Evolutionary conservation across 1,139 yeast genomes (phyloP).

Genomic region (Lodderomyces margitis): DNA sequence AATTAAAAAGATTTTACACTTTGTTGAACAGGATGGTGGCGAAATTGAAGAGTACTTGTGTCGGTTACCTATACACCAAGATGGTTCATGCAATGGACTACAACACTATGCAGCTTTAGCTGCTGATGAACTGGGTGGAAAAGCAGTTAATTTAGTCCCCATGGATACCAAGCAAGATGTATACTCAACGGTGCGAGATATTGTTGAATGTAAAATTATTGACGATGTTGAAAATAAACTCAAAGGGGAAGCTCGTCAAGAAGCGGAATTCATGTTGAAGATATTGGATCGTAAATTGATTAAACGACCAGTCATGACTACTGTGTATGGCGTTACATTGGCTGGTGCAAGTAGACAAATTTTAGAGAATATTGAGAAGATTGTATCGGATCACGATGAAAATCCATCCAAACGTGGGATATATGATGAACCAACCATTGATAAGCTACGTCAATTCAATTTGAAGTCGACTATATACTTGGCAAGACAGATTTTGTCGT

Average conservation of each 20-base stretch:
- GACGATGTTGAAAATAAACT: slow-evolving; percentile 11
- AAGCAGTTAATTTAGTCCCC: slow-evolving; percentile 37
- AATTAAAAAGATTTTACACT: slow-evolving; percentile 22
- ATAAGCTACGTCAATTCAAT: slow-evolving; percentile 4
- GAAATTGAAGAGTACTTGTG: slow-evolving; percentile 24
- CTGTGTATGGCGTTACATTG: slow-evolving; percentile 46
- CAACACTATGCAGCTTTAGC: slow-evolving; percentile 50
- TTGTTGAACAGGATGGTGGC: slow-evolving; percentile 12
- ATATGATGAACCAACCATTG: slow-evolving; percentile 6
- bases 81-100: slow-evolving; percentile 49
- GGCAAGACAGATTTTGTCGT: slow-evolving; percentile 27
- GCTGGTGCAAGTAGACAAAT: slow-evolving; percentile 40
- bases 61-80: slow-evolving; percentile 43
- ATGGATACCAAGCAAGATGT: slow-evolving; percentile 30
- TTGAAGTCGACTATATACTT: slow-evolving; percentile 21
- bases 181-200: slow-evolving; percentile 32
- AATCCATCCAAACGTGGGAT: slow-evolving; percentile 9
- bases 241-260: slow-evolving; percentile 1
- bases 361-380: slow-evolving; percentile 23
- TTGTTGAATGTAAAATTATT: slow-evolving; percentile 22
- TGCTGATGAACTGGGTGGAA: slow-evolving; percentile 35
- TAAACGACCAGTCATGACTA: slow-evolving; percentile 49
- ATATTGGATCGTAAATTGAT: slow-evolving; percentile 34
- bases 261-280: slow-evolving; percentile 19
- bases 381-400: slow-evolving; percentile 18